Conservation (phyloP, 768 basidiomycete genomes). For the Mycena maculata region DNA sequence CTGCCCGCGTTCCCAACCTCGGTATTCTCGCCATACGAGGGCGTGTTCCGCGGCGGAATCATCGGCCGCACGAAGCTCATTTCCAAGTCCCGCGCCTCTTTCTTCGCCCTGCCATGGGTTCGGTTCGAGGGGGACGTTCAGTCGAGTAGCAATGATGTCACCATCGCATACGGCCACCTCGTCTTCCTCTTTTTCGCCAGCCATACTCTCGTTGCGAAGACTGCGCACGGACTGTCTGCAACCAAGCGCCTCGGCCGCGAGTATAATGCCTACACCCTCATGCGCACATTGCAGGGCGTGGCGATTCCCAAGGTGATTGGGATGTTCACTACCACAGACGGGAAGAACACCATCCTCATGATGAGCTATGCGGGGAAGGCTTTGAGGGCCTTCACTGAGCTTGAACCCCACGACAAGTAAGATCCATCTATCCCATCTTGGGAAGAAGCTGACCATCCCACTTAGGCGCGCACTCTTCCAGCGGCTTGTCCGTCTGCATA, state of each 20-base stretch:
- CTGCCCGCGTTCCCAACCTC: slow-evolving; percentile 14
- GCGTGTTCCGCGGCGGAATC: slow-evolving; percentile 17
- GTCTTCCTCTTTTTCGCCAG: slow-evolving; percentile 7
- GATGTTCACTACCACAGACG: slow-evolving; percentile 8
- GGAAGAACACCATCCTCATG: slow-evolving; percentile 15
- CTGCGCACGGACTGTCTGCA: slow-evolving; percentile 9
- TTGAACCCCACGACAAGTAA: slow-evolving; percentile 13
- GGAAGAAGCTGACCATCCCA: slow-evolving; percentile 1
- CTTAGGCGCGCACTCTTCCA: slow-evolving; percentile 20
- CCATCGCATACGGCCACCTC: slow-evolving; percentile 13
- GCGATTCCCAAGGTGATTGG: slow-evolving; percentile 20
- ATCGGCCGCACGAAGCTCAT: slow-evolving; percentile 16
- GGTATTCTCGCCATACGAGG: slow-evolving; percentile 13
- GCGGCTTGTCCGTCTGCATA: slow-evolving; percentile 21
- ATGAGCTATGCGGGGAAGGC: slow-evolving; percentile 22
- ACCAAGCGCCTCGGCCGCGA: slow-evolving; percentile 15
- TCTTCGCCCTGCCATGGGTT: slow-evolving; percentile 18
- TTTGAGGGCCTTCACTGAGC: slow-evolving; percentile 16
- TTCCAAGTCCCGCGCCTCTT: slow-evolving; percentile 6
- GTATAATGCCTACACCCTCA: slow-evolving; percentile 10
- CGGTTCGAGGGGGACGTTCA: slow-evolving; percentile 22
- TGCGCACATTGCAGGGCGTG: slow-evolving; percentile 15
- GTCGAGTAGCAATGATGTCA: slow-evolving; percentile 22
- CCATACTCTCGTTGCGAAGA: slow-evolving; percentile 11
- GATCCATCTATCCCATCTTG: neutral